Evolutionary conservation across 176 grass and related monocot species (phyloP).

Genomic region (Oryza glaberrima): DNA sequence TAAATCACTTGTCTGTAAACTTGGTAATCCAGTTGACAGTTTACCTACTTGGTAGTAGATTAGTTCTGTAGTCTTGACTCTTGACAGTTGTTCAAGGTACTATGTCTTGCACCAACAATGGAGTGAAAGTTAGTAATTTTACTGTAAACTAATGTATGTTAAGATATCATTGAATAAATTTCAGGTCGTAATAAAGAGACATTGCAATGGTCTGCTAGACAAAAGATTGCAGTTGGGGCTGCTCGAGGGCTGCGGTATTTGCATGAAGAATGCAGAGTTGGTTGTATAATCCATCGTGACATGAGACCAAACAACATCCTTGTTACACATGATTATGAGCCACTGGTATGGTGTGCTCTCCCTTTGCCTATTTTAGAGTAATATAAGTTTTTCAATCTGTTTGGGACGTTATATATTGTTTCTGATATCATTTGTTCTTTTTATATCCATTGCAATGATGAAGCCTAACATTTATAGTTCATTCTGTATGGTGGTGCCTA

Average conservation of each 20-base stretch:
- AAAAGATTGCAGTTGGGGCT: conserved; percentile 99
- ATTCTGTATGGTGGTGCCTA: neutral
- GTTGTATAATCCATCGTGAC: conserved; percentile 98
- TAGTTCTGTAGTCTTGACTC: neutral
- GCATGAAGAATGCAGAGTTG: conserved; percentile 97
- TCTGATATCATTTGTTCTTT: neutral
- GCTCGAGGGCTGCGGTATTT: conserved; percentile 94
- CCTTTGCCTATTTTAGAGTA: conserved; percentile 1
- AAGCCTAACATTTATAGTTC: neutral
- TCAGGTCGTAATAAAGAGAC: conserved; percentile 81
- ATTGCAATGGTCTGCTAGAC: conserved; percentile 83
- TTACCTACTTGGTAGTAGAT: neutral
- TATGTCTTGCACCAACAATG: neutral
- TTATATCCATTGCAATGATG: conserved; percentile 30
- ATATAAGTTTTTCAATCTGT: neutral
- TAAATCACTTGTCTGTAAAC: neutral
- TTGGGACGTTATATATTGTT: neutral
- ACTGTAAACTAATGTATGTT: neutral
- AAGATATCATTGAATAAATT: conserved; percentile 34
- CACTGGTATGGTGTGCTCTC: conserved; percentile 64
- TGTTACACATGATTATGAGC: conserved; percentile 99
- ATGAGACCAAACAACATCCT: conserved; percentile 99
- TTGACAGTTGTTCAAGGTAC: neutral
- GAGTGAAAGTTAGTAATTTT: conserved; percentile 4
- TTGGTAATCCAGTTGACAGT: neutral